Conservation (phyloP, 1,139 yeast species). For the Waltiozyma sp. region DNA sequence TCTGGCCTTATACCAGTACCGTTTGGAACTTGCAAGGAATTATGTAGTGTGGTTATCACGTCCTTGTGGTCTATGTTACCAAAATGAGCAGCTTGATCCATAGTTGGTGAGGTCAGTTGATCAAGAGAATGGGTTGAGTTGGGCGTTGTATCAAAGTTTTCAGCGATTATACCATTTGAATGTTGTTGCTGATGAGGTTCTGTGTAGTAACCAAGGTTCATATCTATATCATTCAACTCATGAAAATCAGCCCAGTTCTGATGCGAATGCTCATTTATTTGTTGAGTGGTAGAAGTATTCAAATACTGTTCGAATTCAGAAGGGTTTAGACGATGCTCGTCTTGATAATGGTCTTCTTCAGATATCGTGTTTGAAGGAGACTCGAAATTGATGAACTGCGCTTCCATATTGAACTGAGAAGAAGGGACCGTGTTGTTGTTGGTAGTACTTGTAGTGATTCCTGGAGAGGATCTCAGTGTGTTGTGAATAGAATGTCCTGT, state of each 20-base stretch:
- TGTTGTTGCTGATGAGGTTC: not conserved
- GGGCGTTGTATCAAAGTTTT: not conserved
- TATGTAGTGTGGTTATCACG: no score
- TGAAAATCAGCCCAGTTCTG: not conserved
- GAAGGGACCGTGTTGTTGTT: not conserved
- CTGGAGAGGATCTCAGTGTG: not conserved
- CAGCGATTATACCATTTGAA: not conserved
- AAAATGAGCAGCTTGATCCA: no score
- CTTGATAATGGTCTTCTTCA: not conserved
- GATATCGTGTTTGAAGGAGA: not conserved
- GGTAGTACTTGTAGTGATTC: not conserved
- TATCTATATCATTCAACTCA: not conserved
- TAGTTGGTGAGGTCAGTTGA: not conserved
- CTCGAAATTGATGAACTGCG: not conserved
- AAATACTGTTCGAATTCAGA: not conserved
- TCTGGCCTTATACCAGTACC: slow-evolving; percentile 16
- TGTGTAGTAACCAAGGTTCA: not conserved
- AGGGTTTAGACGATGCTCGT: not conserved
- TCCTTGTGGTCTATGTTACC: no score
- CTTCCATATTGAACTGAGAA: not conserved
- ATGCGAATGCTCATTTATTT: not conserved
- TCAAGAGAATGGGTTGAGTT: not conserved
- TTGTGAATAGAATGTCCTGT: not conserved
- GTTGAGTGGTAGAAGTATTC: not conserved
- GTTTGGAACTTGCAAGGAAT: not conserved